Conservation (phyloP, 441 rosid genomes). For the Theobroma grandiflorum region DNA sequence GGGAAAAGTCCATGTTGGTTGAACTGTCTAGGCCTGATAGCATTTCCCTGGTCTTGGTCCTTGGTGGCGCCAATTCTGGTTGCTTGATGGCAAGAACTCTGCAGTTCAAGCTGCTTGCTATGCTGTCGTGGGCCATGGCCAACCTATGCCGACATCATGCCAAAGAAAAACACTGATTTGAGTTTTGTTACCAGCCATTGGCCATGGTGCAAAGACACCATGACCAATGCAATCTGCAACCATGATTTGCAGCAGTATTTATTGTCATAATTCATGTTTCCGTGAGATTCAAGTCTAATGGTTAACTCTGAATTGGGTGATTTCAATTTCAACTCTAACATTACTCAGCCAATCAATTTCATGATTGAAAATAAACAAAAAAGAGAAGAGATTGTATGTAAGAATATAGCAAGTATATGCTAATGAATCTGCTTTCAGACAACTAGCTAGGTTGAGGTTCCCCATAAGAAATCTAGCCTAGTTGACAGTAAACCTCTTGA, state of each 20-base stretch:
- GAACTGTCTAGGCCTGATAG: conserved; percentile 44
- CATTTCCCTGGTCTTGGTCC: conserved; percentile 33
- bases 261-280: neutral
- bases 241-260: neutral
- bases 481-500: neutral
- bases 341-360: neutral
- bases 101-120: conserved; percentile 60
- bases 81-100: conserved; percentile 78
- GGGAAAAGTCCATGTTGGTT: conserved; percentile 81
- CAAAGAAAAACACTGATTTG: conserved; percentile 12
- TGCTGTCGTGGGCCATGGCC: conserved; percentile 61
- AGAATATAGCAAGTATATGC: neutral
- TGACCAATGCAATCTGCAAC: neutral
- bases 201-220: neutral
- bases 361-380: neutral
- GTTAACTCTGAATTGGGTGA: neutral
- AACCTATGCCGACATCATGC: conserved; percentile 48
- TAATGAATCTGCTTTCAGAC: neutral
- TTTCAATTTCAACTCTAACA: neutral
- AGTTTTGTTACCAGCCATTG: conserved; percentile 14
- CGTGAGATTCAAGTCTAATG: neutral
- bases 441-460: neutral
- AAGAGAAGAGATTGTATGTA: neutral
- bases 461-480: neutral
- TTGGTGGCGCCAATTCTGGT: conserved; percentile 38